Evolutionary conservation across 495 filamentous ascomycete genomes (phyloP).

Genomic region (Niebla homalea): DNA sequence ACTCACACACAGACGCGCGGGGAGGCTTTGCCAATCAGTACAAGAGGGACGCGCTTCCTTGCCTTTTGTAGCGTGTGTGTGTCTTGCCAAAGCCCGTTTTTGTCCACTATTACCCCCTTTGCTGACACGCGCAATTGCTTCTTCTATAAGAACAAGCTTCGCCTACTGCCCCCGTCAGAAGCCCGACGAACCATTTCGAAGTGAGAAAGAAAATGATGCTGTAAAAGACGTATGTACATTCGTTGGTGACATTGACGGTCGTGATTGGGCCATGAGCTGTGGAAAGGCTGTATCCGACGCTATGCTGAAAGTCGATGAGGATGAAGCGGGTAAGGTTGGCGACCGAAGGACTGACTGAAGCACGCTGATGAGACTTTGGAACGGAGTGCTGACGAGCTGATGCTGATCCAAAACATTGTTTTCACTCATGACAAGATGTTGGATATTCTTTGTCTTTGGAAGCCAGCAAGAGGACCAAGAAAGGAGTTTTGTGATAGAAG

Average conservation of each 20-base stretch:
- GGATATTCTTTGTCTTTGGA: not conserved
- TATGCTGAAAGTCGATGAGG: conserved; percentile 9
- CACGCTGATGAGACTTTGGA: not conserved
- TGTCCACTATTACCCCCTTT: no score
- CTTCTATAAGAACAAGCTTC: no score
- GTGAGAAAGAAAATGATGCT: no score
- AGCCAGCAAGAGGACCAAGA: not conserved
- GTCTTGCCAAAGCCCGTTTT: no score
- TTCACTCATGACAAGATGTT: not conserved
- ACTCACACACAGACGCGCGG: no score
- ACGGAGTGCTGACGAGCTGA: not conserved
- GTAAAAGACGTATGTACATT: not conserved
- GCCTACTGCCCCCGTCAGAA: no score
- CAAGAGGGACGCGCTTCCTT: no score
- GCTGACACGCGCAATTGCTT: no score
- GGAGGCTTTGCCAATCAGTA: no score
- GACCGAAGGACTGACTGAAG: not conserved
- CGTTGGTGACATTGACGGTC: conserved; percentile 14
- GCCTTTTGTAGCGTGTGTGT: no score
- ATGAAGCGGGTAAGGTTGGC: not conserved
- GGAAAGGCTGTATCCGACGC: conserved; percentile 5
- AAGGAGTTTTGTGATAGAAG: not conserved
- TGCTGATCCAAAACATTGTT: not conserved
- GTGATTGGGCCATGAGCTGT: conserved; percentile 7
- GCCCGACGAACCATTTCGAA: no score